Evolutionary conservation across 345 rosid genomes (phyloP).

Genomic region (Sisymbrium altissimum): DNA sequence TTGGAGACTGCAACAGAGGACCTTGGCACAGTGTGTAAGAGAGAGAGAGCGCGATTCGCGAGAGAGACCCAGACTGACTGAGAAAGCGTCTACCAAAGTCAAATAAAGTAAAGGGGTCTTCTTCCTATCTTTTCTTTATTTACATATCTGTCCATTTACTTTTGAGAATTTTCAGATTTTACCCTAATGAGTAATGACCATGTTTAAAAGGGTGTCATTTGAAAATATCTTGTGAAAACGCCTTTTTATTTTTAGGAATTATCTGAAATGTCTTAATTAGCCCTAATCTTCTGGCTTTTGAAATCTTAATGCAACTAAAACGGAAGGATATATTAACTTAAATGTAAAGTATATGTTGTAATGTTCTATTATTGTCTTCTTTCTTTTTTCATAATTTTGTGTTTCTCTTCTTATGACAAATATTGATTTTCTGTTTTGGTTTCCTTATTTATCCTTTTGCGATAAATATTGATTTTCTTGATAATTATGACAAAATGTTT

Average conservation of each 20-base stretch:
- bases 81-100: conserved; percentile 23
- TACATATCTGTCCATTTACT: background rate
- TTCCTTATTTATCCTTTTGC: background rate
- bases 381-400: background rate
- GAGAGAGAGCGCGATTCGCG: conserved; percentile 15
- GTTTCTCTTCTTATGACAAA: too few relatives aligned
- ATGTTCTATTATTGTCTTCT: background rate
- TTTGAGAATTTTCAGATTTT: background rate
- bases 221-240: background rate
- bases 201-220: background rate
- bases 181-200: background rate
- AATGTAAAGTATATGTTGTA: conserved; percentile 11
- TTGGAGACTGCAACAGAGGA: conserved; percentile 36
- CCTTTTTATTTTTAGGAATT: background rate
- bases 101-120: conserved; percentile 22
- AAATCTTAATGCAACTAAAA: conserved; percentile 19
- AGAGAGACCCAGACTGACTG: conserved; percentile 7
- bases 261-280: conserved; percentile 1
- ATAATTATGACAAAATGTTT: background rate
- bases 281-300: conserved; percentile 6
- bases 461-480: background rate
- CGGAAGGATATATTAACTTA: conserved; percentile 26
- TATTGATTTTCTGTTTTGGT: background rate
- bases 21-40: background rate
- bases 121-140: conserved; percentile 10